These are phyloP conservation scores for Coemansia erecta DNA, from an alignment of 192 early-diverging fungal genomes.

Conservation along the genomic window DNA sequence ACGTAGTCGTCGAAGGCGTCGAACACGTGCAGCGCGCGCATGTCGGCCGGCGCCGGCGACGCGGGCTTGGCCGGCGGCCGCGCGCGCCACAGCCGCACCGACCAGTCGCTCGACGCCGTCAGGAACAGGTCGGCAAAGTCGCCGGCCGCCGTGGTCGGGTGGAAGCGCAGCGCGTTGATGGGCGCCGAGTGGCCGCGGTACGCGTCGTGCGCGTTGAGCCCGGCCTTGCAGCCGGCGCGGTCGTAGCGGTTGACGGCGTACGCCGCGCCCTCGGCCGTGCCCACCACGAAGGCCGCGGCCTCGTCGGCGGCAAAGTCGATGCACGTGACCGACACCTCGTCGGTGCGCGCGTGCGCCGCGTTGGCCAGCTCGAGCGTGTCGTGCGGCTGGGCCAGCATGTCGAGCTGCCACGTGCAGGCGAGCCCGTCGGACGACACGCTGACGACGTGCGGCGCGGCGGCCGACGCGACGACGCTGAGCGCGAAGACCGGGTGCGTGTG, in stretches of 20 bases:
- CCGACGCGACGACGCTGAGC: slow-evolving; percentile 86
- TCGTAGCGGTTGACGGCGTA: slow-evolving; percentile 97
- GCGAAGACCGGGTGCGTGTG: slow-evolving; percentile 97
- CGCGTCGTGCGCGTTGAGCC: slow-evolving; percentile 80
- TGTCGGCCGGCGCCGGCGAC: slow-evolving; percentile 36
- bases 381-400: slow-evolving; percentile 97
- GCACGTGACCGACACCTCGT: slow-evolving; percentile 91
- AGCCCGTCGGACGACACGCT: slow-evolving; percentile 94
- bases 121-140: slow-evolving; percentile 93
- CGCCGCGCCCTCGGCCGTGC: slow-evolving; percentile 91
- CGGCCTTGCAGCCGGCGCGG: slow-evolving; percentile 94
- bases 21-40: slow-evolving; percentile 79
- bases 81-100: slow-evolving; percentile 91
- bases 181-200: slow-evolving; percentile 88
- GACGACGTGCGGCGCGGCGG: slow-evolving; percentile 92
- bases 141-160: slow-evolving; percentile 63
- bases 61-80: slow-evolving; percentile 55
- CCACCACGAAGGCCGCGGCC: slow-evolving; percentile 89
- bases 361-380: slow-evolving; percentile 81
- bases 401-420: slow-evolving; percentile 95
- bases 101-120: slow-evolving; percentile 95
- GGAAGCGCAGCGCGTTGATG: slow-evolving; percentile 88
- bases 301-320: slow-evolving; percentile 92
- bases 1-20: slow-evolving; percentile 95
- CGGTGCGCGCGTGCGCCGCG: slow-evolving; percentile 73